phyloP scores from a whole-genome alignment of 2,329 filamentous ascomycete genomes.

The Zymoseptoria pseudotritici region DNA sequence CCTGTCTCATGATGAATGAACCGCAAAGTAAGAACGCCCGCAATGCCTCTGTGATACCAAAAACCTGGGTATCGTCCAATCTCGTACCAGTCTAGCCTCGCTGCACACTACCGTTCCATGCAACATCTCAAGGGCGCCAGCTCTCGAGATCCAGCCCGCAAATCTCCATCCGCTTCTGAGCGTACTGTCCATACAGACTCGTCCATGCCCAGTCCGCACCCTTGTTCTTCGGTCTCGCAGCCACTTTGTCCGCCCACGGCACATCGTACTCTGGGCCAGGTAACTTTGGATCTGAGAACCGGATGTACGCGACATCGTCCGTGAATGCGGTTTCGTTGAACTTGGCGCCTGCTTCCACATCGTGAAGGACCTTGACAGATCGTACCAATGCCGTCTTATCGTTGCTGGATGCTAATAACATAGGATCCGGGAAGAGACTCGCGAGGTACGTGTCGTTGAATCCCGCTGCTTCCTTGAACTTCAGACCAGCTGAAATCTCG shows the following conservation, averaged over 20 bases:
- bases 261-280: constrained; percentile 46
- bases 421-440: constrained; percentile 19
- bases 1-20: background rate
- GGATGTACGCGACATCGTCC: constrained; percentile 39
- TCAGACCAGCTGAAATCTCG: constrained; percentile 14
- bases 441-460: constrained; percentile 29
- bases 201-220: constrained; percentile 44
- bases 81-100: background rate
- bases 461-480: constrained; percentile 1
- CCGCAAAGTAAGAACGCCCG: background rate
- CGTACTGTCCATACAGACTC: constrained; percentile 43
- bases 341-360: constrained; percentile 10
- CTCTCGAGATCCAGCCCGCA: constrained; percentile 46
- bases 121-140: constrained; percentile 23
- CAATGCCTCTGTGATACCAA: background rate
- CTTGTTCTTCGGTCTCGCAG: constrained; percentile 37
- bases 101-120: background rate
- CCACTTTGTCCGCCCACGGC: constrained; percentile 35
- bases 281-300: constrained; percentile 40
- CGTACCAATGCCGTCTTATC: constrained; percentile 21
- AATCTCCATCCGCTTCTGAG: constrained; percentile 44
- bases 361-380: constrained; percentile 27
- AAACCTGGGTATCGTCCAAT: background rate
- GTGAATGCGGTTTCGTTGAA: constrained; percentile 43
- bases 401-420: constrained; percentile 21